These are phyloP conservation scores for Chaetoceros muelleri DNA, from an alignment of 108 stramenopile species.

Conservation along the genomic window DNA sequence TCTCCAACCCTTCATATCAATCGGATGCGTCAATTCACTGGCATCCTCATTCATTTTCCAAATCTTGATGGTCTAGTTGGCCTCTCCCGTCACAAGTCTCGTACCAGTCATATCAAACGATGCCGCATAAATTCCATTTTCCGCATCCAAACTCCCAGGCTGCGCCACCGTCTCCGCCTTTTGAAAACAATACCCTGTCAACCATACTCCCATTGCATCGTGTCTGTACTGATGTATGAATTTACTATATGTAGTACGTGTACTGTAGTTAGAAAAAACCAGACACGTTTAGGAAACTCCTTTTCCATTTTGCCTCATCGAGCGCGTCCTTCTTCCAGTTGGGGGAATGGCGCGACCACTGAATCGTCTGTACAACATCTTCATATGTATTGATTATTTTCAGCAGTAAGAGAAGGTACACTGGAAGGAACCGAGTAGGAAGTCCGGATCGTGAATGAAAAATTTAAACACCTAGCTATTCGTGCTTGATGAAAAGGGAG, in stretches of 20 bases:
- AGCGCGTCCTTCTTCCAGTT: conserved; percentile 92
- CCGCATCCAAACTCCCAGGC: conserved; percentile 96
- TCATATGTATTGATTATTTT: no score
- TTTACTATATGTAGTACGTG: no score
- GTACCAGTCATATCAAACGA: conserved; percentile 96
- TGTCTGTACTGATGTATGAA: conserved; percentile 72
- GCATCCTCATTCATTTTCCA: conserved; percentile 95
- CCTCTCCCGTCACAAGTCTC: conserved; percentile 94
- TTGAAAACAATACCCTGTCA: conserved; percentile 94
- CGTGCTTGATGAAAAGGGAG: background rate
- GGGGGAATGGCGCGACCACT: conserved; percentile 92
- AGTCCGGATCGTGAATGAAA: background rate
- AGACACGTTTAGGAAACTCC: no score
- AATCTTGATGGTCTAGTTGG: conserved; percentile 98
- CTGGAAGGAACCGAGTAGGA: background rate
- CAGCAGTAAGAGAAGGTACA: background rate
- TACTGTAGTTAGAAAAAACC: no score
- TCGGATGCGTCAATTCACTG: conserved; percentile 85
- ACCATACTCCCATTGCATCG: conserved; percentile 90
- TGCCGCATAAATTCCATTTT: conserved; percentile 90
- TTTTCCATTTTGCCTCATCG: conserved; percentile 81
- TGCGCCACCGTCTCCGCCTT: conserved; percentile 78
- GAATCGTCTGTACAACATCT: no score
- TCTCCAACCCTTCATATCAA: conserved; percentile 92
- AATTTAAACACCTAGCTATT: background rate